Conservation (phyloP, 257 asterid genomes). For the Misopates orontium region DNA sequence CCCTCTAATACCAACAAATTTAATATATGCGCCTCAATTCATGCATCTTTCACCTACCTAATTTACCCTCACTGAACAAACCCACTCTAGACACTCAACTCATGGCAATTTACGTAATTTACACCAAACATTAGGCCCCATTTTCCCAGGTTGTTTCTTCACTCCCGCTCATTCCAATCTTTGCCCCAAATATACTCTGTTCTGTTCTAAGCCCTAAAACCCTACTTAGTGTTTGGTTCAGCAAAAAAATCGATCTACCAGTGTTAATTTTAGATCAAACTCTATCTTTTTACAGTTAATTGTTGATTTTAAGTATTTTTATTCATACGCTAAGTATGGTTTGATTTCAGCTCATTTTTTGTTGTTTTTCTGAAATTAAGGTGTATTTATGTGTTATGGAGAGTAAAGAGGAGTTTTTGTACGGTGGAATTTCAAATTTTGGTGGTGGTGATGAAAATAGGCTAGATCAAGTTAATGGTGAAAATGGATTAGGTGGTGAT, state of each 20-base stretch:
- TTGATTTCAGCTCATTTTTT: constrained; percentile 2
- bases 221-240: constrained; percentile 32
- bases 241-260: constrained; percentile 10
- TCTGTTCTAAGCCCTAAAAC: constrained; percentile 47
- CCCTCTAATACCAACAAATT: constrained; percentile 1
- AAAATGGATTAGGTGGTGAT: constrained; percentile 26
- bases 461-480: constrained; percentile 25
- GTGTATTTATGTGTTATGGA: constrained; percentile 44
- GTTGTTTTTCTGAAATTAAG: neutral
- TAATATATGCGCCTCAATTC: constrained; percentile 25
- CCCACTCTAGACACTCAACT: neutral
- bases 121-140: constrained; percentile 5
- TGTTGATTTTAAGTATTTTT: neutral
- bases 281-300: neutral
- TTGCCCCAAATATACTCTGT: constrained; percentile 22
- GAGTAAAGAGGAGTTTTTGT: constrained; percentile 33
- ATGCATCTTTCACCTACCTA: constrained; percentile 20
- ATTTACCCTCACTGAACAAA: constrained; percentile 22
- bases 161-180: constrained; percentile 49
- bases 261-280: too few species aligned
- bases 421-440: constrained; percentile 28
- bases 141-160: constrained; percentile 8
- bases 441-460: constrained; percentile 22
- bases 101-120: constrained; percentile 40
- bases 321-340: too few species aligned